phyloP scores from a whole-genome alignment of 345 rosid genomes.

The Hibiscus syriacus region DNA sequence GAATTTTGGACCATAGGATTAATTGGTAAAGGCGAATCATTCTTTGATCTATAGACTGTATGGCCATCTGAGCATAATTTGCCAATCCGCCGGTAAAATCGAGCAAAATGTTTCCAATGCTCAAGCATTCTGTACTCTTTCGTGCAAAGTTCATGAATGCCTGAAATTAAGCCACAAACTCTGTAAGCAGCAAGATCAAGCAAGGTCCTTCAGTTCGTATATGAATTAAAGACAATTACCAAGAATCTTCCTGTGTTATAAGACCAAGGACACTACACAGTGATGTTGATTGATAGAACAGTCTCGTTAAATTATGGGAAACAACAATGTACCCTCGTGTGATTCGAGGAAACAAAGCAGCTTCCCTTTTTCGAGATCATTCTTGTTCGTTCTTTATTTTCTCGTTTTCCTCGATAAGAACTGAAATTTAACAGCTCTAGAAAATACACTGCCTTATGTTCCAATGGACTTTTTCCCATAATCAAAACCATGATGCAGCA shows the following conservation, averaged over 20 bases:
- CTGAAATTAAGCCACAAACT: constrained; percentile 29
- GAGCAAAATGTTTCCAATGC: constrained; percentile 82
- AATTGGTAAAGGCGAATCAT: constrained; percentile 13
- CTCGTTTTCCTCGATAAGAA: neutral
- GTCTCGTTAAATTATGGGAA: neutral
- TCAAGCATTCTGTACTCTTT: constrained; percentile 89
- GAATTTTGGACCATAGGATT: neutral
- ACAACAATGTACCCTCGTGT: neutral
- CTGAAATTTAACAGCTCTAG: neutral
- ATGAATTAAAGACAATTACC: neutral
- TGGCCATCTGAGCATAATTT: constrained; percentile 61
- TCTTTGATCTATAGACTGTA: constrained; percentile 88
- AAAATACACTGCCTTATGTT: neutral
- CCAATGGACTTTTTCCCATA: neutral
- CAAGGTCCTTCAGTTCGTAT: neutral
- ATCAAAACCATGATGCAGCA: constrained; percentile 3
- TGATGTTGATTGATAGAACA: neutral
- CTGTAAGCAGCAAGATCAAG: neutral
- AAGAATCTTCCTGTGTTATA: neutral
- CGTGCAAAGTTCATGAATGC: constrained; percentile 70
- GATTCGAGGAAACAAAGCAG: neutral
- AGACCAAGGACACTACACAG: neutral
- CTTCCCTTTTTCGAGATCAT: neutral
- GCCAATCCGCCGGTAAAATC: constrained; percentile 75
- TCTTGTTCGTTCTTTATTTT: neutral